Base-by-base conservation (phyloP, 2,329 filamentous ascomycete species). In the Thelonectria discophora region DNA sequence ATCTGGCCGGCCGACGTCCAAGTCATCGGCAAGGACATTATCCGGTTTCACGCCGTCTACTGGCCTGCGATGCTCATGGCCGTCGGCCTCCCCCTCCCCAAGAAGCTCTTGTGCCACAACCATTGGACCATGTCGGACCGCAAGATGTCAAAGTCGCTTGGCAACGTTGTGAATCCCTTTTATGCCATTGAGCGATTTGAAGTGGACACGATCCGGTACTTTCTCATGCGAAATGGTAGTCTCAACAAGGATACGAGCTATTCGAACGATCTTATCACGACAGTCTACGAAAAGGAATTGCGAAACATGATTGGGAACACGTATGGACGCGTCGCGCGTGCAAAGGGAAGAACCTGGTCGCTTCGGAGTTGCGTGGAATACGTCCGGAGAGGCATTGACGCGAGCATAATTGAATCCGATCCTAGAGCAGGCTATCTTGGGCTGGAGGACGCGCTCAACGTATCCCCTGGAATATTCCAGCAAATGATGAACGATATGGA, bases 51-150 rank as follows among this genome's bases (percentile, higher is more conserved):
- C 75, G 94, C 92, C 76, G 89, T 99, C 49, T 99, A 99, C 81
- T 99, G 96, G 95, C 95, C 95, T 0, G 95, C 95, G 3, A 90
- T 99, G 69, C 87, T 99, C 15, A 90, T 99, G 84, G 94, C 95
- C 1, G 81, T 97, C 13, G 88, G 89, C 53, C 82, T 98, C 5
- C 90, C 92, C 1, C 81, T 91, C 1, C 93, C 95, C 1, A 90
- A 88, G 72, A 88, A 88, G 65, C 86, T 99, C 32, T 81, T 99
- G 2, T 92, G 92, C 54, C 95, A 99, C 74, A 93, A 90, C 2
- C 95, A 99, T 76, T 99, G 96, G 95, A 97, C 93, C 13, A 89
- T 99, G 79, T 92, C 91, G 58, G 88, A 88, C 55, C 87, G 89
- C 69, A 99, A 99, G 77, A 99, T 99, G 94, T 94, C 94, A 63